Percentiles rank a stretch among this genome's conserved stretches.
These are phyloP conservation scores for Suhomyces kunorum DNA, from an alignment of 1,139 yeast genomes.

Conservation along the genomic window DNA sequence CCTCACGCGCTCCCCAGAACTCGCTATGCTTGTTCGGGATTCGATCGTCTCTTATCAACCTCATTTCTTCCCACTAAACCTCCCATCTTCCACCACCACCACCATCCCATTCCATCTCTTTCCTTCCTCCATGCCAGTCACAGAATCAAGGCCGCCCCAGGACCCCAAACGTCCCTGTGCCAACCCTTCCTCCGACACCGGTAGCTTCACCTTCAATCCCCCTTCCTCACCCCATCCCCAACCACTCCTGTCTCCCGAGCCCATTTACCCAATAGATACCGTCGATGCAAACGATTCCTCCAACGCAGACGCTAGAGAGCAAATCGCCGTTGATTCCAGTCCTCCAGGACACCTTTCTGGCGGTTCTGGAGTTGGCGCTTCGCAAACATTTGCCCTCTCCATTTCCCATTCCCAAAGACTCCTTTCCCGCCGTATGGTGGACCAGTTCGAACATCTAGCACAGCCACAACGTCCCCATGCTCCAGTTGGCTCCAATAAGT, in stretches of 20 bases:
- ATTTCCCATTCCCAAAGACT: conserved; percentile 3
- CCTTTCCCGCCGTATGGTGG: conserved; percentile 3
- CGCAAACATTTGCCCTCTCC: conserved; percentile 2
- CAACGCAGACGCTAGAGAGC: background rate
- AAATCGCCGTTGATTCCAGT: too few species aligned
- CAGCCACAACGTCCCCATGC: background rate
- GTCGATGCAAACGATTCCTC: background rate
- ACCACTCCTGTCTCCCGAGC: conserved; percentile 4
- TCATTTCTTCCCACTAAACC: background rate
- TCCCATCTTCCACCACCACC: background rate
- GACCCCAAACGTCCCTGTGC: conserved; percentile 11
- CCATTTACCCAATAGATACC: background rate
- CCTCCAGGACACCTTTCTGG: too few species aligned
- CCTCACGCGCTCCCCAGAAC: too few species aligned
- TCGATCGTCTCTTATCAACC: background rate
- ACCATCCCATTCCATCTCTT: background rate
- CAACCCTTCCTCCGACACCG: conserved; percentile 1
- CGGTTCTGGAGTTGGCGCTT: too few species aligned
- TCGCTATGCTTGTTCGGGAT: too few species aligned
- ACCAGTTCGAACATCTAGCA: background rate
- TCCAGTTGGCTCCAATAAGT: conserved; percentile 29
- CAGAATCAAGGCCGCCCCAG: conserved; percentile 9
- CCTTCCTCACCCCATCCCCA: conserved; percentile 2
- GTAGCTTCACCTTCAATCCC: conserved; percentile 8
- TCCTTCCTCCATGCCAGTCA: conserved; percentile 13